Percentiles rank a stretch among this genome's conserved stretches.
phyloP scores from a whole-genome alignment of 768 basidiomycete genomes.

The Agrocybe chaxingu region DNA sequence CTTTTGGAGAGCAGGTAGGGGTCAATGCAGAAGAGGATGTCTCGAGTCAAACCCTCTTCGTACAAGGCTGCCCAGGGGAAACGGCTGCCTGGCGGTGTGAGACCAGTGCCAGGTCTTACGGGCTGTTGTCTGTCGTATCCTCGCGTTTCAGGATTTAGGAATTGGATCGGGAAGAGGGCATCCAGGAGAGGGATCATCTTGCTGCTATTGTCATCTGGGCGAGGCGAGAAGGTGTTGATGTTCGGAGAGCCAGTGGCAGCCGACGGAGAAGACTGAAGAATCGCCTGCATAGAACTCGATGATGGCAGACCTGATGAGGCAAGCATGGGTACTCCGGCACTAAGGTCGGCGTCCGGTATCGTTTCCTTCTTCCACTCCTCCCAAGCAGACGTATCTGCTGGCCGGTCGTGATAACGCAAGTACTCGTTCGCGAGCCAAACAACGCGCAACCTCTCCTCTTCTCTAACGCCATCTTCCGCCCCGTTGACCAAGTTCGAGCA shows the following conservation, averaged over 20 bases:
- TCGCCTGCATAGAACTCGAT: constrained; percentile 50
- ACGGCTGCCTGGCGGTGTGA: constrained; percentile 10
- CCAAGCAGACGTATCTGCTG: constrained; percentile 54
- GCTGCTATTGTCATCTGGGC: constrained; percentile 37
- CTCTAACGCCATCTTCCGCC: constrained; percentile 38
- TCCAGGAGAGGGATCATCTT: constrained; percentile 43
- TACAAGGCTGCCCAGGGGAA: constrained; percentile 53
- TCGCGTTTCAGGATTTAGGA: constrained; percentile 16
- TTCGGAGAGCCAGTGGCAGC: constrained; percentile 41
- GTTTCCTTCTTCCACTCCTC: constrained; percentile 51
- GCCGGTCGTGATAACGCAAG: constrained; percentile 50
- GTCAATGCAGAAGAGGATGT: constrained; percentile 63
- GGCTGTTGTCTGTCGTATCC: constrained; percentile 23
- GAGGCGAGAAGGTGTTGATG: constrained; percentile 48
- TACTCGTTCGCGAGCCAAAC: constrained; percentile 69
- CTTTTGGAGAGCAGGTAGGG: constrained; percentile 59
- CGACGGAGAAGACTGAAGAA: constrained; percentile 49
- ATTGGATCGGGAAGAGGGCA: constrained; percentile 28
- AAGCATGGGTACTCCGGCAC: constrained; percentile 15
- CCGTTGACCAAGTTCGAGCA: constrained; percentile 64
- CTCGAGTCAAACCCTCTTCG: constrained; percentile 65
- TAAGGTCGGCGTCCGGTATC: constrained; percentile 39
- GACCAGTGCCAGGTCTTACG: constrained; percentile 18
- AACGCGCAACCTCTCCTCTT: constrained; percentile 42
- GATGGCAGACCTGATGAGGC: constrained; percentile 28